Percentiles rank a stretch among this genome's conserved stretches.
Evolutionary conservation across 1,284 basidiomycete species (phyloP).

Genomic region (Apiotrichum gracile): DNA sequence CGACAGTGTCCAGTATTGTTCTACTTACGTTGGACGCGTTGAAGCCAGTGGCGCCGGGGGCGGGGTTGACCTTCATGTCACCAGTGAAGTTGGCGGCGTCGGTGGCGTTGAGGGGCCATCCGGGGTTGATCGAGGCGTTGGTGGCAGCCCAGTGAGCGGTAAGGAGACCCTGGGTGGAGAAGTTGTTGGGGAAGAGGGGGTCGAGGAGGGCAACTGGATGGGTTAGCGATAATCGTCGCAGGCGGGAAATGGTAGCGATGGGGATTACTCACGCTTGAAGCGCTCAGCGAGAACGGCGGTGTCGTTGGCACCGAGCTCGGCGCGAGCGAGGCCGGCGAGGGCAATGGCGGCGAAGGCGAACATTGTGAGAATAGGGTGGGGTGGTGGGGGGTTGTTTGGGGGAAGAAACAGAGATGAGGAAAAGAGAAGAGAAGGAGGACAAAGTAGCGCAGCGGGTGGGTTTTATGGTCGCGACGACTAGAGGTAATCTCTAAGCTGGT

Average conservation of each 20-base stretch:
- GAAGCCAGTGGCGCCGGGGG: background rate
- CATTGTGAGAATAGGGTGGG: constrained; percentile 3
- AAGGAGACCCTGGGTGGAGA: constrained; percentile 12
- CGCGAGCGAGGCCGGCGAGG: constrained; percentile 8
- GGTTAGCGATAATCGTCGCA: background rate
- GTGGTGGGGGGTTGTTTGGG: background rate
- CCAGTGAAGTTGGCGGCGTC: constrained; percentile 56
- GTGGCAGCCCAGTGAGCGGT: constrained; percentile 9
- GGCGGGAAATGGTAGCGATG: background rate
- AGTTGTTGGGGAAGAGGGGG: constrained; percentile 6
- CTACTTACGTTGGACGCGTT: background rate
- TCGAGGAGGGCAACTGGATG: constrained; percentile 2
- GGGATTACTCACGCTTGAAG: constrained; percentile 9
- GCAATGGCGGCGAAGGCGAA: constrained; percentile 4
- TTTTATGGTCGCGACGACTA: background rate
- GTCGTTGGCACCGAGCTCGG: constrained; percentile 3
- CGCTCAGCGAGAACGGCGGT: background rate
- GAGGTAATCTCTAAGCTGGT: background rate
- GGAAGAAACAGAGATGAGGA: background rate
- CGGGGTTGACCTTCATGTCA: constrained; percentile 69
- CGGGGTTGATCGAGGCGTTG: constrained; percentile 6
- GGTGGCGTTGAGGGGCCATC: background rate
- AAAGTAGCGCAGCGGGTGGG: background rate
- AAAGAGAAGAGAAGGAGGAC: background rate
- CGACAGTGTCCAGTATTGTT: background rate